Percentiles rank a stretch among this genome's conserved stretches.
Evolutionary conservation across 768 basidiomycete genomes (phyloP).

Genomic region (Amanita exitialis): DNA sequence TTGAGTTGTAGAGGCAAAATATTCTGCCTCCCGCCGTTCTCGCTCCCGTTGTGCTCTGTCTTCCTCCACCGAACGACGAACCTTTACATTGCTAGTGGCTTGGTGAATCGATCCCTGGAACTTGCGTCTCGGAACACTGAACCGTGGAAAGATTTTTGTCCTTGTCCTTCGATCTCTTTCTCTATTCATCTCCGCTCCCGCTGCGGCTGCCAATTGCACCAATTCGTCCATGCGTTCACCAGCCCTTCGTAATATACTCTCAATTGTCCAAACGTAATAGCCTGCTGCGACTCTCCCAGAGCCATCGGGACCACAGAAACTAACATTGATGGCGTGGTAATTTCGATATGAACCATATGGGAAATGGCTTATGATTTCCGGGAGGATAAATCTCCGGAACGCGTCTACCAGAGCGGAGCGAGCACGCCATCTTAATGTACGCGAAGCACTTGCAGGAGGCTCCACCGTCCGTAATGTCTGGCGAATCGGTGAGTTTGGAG

Average conservation of each 20-base stretch:
- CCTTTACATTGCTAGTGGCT: not conserved
- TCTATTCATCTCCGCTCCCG: not conserved
- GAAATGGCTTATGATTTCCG: slow-evolving; percentile 33
- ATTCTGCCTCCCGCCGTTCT: slow-evolving; percentile 14
- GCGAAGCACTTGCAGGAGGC: slow-evolving; percentile 14
- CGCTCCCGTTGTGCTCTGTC: slow-evolving; percentile 1
- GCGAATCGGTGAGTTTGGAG: not conserved
- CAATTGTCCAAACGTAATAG: slow-evolving; percentile 45
- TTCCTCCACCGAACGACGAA: slow-evolving; percentile 1
- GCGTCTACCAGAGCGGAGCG: slow-evolving; percentile 60
- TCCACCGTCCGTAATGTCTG: not conserved
- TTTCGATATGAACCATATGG: slow-evolving; percentile 13
- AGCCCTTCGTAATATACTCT: slow-evolving; percentile 40
- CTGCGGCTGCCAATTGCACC: not conserved
- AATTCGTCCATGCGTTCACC: slow-evolving; percentile 26
- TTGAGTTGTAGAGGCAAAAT: slow-evolving; percentile 21
- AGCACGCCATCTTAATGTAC: slow-evolving; percentile 47
- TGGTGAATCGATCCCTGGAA: not conserved
- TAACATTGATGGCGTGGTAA: slow-evolving; percentile 11
- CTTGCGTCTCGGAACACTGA: slow-evolving; percentile 5
- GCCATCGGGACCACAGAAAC: slow-evolving; percentile 11
- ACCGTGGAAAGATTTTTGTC: slow-evolving; percentile 2
- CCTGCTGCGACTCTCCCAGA: slow-evolving; percentile 19
- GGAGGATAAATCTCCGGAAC: slow-evolving; percentile 51
- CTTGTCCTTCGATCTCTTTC: slow-evolving; percentile 7